These are phyloP conservation scores for Mucor mucedo DNA, from an alignment of 371 early-diverging fungal species.

Conservation along the genomic window DNA sequence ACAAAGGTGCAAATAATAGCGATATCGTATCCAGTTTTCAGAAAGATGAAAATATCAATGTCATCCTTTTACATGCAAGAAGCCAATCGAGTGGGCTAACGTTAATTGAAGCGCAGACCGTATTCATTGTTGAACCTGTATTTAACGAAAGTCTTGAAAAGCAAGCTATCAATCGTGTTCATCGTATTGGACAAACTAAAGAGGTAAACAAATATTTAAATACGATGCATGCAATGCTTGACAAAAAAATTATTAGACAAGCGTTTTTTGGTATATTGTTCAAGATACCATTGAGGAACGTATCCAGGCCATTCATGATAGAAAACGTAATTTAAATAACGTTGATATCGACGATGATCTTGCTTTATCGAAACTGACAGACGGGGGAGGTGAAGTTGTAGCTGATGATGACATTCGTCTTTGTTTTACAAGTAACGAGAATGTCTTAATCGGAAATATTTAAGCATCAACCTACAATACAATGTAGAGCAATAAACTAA, in stretches of 20 bases:
- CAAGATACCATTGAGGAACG: conserved; percentile 56
- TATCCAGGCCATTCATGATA: conserved; percentile 48
- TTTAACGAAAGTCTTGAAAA: conserved; percentile 54
- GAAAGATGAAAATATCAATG: conserved; percentile 42
- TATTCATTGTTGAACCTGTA: conserved; percentile 61
- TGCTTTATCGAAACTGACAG: conserved; percentile 8
- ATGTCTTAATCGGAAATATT: too few species aligned
- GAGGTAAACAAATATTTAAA: conserved; percentile 19
- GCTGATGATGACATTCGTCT: conserved; percentile 19
- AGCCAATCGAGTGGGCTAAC: conserved; percentile 59
- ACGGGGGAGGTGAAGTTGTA: conserved; percentile 26
- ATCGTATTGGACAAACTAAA: conserved; percentile 41
- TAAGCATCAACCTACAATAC: too few species aligned
- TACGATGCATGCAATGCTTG: not conserved
- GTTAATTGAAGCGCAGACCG: conserved; percentile 52
- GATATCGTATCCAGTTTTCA: conserved; percentile 40
- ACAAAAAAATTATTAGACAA: conserved; percentile 13
- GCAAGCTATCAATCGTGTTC: conserved; percentile 59
- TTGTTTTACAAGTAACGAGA: conserved; percentile 13
- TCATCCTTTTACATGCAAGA: conserved; percentile 57
- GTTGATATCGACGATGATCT: not conserved
- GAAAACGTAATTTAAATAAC: conserved; percentile 25
- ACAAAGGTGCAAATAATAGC: conserved; percentile 25
- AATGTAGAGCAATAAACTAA: too few species aligned
- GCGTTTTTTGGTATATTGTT: conserved; percentile 41